These are phyloP conservation scores for Nicotiana sylvestris DNA, from an alignment of 257 asterid genomes.

Conservation along the genomic window DNA sequence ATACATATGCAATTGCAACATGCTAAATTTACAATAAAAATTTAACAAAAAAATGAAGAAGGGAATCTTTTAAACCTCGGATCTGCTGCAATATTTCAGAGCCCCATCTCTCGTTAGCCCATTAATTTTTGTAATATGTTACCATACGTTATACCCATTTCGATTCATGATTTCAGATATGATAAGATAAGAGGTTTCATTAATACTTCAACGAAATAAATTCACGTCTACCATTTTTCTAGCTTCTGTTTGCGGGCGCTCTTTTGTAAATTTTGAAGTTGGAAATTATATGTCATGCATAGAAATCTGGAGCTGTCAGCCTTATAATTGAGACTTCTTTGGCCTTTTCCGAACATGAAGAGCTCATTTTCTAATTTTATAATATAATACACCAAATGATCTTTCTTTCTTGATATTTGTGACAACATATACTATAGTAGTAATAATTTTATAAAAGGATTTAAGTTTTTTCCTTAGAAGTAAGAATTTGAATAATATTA, in stretches of 20 bases:
- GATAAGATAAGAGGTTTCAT: slow-evolving; percentile 17
- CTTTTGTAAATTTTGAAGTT: not conserved
- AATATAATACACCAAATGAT: not conserved
- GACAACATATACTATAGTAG: not conserved
- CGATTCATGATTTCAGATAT: slow-evolving; percentile 25
- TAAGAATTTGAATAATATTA: too few species aligned
- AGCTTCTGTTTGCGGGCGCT: not conserved
- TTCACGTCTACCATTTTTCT: not conserved
- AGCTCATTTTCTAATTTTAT: not conserved
- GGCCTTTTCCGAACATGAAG: not conserved
- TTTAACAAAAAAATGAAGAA: not conserved
- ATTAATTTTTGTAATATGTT: not conserved
- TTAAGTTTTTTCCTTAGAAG: too few species aligned
- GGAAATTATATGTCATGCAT: not conserved
- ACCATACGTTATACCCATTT: slow-evolving; percentile 15
- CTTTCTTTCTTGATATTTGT: not conserved
- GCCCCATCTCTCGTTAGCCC: slow-evolving; percentile 14
- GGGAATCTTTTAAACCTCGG: slow-evolving; percentile 14
- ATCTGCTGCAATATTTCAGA: slow-evolving; percentile 29
- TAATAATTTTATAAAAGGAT: too few species aligned
- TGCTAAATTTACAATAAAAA: not conserved
- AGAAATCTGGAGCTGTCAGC: slow-evolving; percentile 4
- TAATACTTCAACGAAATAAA: not conserved
- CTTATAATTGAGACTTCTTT: not conserved
- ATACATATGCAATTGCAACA: not conserved